Evolutionary conservation across 768 basidiomycete species (phyloP).

Genomic region (Russula sp.): DNA sequence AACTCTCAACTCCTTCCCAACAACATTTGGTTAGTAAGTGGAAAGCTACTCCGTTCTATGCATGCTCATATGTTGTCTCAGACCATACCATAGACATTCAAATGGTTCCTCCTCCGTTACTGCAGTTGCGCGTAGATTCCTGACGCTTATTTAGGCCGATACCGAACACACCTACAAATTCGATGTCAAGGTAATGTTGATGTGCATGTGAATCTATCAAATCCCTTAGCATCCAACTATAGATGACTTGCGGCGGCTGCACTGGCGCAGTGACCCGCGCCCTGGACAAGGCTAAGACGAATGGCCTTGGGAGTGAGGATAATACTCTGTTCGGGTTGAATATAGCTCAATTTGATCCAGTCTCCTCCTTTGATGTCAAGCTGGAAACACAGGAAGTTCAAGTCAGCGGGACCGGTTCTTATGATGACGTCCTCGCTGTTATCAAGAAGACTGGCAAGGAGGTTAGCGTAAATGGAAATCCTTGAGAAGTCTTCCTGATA

Average conservation of each 20-base stretch:
- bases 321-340: not conserved
- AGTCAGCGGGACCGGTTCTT: conserved; percentile 52
- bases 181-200: conserved; percentile 61
- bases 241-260: conserved; percentile 89
- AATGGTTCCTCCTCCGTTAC: conserved; percentile 15
- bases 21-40: not conserved
- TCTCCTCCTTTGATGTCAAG: conserved; percentile 50
- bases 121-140: not conserved
- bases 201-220: not conserved
- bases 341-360: conserved; percentile 29
- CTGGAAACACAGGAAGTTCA: conserved; percentile 67
- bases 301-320: not conserved
- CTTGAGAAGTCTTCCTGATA: not conserved
- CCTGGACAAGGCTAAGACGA: conserved; percentile 53
- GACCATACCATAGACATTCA: not conserved
- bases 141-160: conserved; percentile 4
- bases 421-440: conserved; percentile 59
- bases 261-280: conserved; percentile 75
- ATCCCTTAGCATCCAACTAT: not conserved
- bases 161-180: conserved; percentile 58
- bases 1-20: conserved; percentile 1
- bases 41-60: not conserved
- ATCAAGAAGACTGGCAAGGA: conserved; percentile 92
- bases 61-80: not conserved
- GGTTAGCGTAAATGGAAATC: conserved; percentile 36